Base-by-base conservation (phyloP, 352 stramenopile species). In the Pythium guiyangense region DNA sequence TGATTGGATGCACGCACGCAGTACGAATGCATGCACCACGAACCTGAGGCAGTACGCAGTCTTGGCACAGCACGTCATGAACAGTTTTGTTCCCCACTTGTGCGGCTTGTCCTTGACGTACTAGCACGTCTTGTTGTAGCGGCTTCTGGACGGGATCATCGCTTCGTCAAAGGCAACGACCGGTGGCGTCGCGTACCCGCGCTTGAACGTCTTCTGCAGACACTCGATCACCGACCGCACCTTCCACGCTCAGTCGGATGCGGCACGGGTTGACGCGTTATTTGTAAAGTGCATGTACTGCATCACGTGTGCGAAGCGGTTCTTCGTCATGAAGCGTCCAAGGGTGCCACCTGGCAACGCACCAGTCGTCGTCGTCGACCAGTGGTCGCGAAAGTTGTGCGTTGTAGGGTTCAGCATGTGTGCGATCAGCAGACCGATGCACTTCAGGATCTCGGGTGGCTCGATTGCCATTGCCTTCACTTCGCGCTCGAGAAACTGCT, bases 271-370 rank as follows among this genome's bases (percentile, higher is more conserved):
- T 0, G 14, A 27, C 31, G 6, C 22, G 54, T 60, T 60, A 31
- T 60, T 29, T 8, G 45, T 60, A 31, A 60, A 54, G 35, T 40
- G 35, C 12, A 40, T 6, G 35, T 40, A 14, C 35, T 40, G 6
- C 35, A 40, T 14, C 12, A 12, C 12, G 35, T 40, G 12, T 6
- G 12, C 35, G 6, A 40, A 40, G 35, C 35, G 35, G 12, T 40
- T 40, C 35, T 40, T 40, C 35, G 35, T 40, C 6, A 40, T 40
- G 35, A 40, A 40, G 6, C 35, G 35, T 14, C 35, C 35, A 40
- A 40, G 12, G 6, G 35, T 40, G 35, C 6, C 12, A 12, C 6
- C 35, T 12, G 35, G 35, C 35, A 40, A 12, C 6, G 35, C 35
- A 12, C 35, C 6, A 6, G 6, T 12, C 35, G 35, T 40, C 35